These are phyloP conservation scores for Coelastrella sp. DNA, from an alignment of 139 green algal species.

Conservation along the genomic window DNA sequence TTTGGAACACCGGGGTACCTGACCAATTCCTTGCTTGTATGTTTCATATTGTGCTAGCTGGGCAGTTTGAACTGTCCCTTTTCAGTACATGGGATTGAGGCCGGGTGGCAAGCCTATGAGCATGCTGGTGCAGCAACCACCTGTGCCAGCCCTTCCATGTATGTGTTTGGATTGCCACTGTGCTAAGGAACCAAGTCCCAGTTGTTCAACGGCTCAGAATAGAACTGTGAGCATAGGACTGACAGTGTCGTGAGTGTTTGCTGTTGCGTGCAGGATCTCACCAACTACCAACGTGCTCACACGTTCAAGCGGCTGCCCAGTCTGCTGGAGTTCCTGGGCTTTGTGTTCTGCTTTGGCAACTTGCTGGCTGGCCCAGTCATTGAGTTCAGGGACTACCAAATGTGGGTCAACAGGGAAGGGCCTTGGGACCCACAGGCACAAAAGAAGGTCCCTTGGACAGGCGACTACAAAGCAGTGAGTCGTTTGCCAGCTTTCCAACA, in stretches of 20 bases:
- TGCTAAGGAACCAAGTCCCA: no score
- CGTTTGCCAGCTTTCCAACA: background rate
- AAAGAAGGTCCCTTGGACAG: conserved; percentile 36
- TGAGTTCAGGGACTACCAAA: conserved; percentile 83
- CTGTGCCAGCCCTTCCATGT: no score
- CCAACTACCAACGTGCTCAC: conserved; percentile 52
- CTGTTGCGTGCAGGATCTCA: conserved; percentile 45
- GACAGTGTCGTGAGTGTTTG: background rate
- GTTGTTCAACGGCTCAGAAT: no score
- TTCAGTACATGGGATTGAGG: no score
- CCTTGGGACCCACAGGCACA: conserved; percentile 33
- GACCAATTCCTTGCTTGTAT: no score
- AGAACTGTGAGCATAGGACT: background rate
- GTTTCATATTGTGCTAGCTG: no score
- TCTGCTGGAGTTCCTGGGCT: conserved; percentile 82
- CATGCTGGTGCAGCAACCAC: no score
- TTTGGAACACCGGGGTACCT: no score
- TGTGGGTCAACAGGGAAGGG: conserved; percentile 30
- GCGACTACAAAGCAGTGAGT: conserved; percentile 37
- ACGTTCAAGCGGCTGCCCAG: conserved; percentile 1
- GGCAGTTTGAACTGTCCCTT: no score
- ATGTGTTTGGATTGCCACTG: no score
- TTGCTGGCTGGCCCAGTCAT: conserved; percentile 87
- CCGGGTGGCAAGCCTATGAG: no score
- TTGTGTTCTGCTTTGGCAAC: conserved; percentile 86